Conservation (phyloP, 768 basidiomycete genomes). For the Steccherinum ochraceum region DNA sequence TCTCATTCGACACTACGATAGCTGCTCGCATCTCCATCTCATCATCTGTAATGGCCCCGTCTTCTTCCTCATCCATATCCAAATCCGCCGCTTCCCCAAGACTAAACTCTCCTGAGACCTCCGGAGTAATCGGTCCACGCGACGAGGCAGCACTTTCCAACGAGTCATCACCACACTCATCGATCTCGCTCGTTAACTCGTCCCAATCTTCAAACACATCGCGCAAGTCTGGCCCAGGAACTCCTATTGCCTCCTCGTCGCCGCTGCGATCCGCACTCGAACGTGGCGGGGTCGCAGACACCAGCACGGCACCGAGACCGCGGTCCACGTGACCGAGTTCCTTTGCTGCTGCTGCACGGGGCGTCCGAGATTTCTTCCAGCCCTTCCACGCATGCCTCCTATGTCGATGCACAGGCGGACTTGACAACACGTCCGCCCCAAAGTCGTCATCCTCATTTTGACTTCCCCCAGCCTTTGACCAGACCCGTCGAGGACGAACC, state of each 20-base stretch:
- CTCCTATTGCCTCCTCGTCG: constrained; percentile 14
- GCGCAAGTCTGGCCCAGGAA: constrained; percentile 37
- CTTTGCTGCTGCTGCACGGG: background rate
- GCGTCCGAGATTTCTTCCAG: background rate
- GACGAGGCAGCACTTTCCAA: constrained; percentile 26
- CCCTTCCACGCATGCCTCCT: background rate
- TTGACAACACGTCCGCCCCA: constrained; percentile 47
- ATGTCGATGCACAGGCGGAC: constrained; percentile 27
- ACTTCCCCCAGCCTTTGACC: constrained; percentile 5
- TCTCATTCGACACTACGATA: constrained; percentile 24
- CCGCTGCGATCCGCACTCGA: background rate
- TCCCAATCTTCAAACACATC: constrained; percentile 37
- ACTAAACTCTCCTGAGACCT: constrained; percentile 11
- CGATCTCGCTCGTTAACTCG: constrained; percentile 39
- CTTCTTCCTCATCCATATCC: constrained; percentile 14
- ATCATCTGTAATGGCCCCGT: too few species aligned
- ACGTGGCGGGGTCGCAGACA: constrained; percentile 22
- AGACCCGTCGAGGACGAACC: constrained; percentile 21
- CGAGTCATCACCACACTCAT: constrained; percentile 28
- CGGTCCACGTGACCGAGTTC: background rate
- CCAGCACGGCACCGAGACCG: constrained; percentile 16
- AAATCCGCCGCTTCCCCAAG: constrained; percentile 8
- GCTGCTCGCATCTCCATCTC: constrained; percentile 12
- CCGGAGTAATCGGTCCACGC: constrained; percentile 28
- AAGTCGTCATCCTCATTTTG: constrained; percentile 35